These are phyloP conservation scores for Hericium alpestre DNA, from an alignment of 768 basidiomycete genomes.

Conservation along the genomic window DNA sequence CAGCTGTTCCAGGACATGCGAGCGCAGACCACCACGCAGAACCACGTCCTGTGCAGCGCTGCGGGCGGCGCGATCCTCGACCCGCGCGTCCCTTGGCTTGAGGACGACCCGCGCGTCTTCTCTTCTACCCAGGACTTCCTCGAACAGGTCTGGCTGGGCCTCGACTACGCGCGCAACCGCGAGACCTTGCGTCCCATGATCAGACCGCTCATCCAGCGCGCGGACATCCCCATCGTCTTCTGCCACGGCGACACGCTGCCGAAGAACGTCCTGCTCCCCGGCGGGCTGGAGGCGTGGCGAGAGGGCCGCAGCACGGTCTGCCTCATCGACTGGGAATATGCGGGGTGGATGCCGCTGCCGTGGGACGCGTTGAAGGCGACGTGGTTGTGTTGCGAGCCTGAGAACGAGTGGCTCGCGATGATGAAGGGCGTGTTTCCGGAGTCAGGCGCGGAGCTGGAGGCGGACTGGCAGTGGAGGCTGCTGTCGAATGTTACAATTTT, in stretches of 20 bases:
- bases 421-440: conserved; percentile 6
- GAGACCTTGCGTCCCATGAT: conserved; percentile 3
- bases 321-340: conserved; percentile 12
- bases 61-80: conserved; percentile 6
- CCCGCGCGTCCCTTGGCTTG: conserved; percentile 11
- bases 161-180: neutral
- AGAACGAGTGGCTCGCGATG: conserved; percentile 7
- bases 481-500: neutral
- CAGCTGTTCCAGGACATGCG: neutral
- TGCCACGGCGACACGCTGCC: conserved; percentile 9
- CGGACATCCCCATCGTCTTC: conserved; percentile 11
- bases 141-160: neutral
- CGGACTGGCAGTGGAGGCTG: conserved; percentile 7
- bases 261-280: conserved; percentile 10
- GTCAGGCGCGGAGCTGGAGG: conserved; percentile 2
- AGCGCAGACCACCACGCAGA: neutral
- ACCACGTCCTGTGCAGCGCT: neutral
- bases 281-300: conserved; percentile 6
- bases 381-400: conserved; percentile 3
- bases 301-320: neutral
- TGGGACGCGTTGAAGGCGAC: conserved; percentile 14
- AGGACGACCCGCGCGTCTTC: conserved; percentile 3
- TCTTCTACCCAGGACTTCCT: conserved; percentile 4
- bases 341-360: conserved; percentile 10
- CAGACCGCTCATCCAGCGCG: conserved; percentile 6